Conservation (phyloP, 345 rosid genomes). For the Moricandia moricandioides region DNA sequence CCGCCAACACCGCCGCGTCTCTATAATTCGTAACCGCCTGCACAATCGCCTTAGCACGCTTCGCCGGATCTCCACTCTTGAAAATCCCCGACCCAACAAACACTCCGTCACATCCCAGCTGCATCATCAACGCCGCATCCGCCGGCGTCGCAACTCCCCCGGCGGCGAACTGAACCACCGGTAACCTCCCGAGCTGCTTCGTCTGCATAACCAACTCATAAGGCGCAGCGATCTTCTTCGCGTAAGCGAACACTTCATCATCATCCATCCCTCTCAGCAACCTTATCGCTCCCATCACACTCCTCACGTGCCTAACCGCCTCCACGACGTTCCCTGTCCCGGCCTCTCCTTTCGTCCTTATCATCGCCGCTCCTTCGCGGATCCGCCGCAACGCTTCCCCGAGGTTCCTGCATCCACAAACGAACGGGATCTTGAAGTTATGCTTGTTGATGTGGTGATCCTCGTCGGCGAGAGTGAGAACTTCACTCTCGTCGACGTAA, state of each 20-base stretch:
- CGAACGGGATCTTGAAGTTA: constrained; percentile 75
- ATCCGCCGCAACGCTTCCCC: constrained; percentile 75
- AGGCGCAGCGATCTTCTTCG: constrained; percentile 66
- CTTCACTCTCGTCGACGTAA: constrained; percentile 82
- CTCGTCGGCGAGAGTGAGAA: constrained; percentile 68
- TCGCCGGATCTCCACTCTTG: constrained; percentile 67
- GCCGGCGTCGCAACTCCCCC: constrained; percentile 81
- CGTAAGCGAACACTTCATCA: constrained; percentile 67
- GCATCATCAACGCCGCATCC: constrained; percentile 78
- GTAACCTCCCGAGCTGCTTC: constrained; percentile 66
- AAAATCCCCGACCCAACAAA: constrained; percentile 70
- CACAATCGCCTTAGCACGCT: constrained; percentile 64
- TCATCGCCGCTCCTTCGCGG: constrained; percentile 86
- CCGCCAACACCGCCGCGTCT: constrained; percentile 58
- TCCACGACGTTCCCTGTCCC: constrained; percentile 77
- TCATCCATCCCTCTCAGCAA: constrained; percentile 66
- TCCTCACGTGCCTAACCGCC: constrained; percentile 79
- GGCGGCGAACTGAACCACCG: constrained; percentile 69
- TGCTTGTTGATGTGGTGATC: constrained; percentile 81
- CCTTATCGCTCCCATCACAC: constrained; percentile 71
- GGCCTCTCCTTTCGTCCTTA: constrained; percentile 81
- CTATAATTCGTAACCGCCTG: constrained; percentile 65
- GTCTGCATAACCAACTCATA: constrained; percentile 69
- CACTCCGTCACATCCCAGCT: constrained; percentile 69
- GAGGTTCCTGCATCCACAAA: constrained; percentile 73